Evolutionary conservation across 176 grass and related monocot species (phyloP), one percentile per base, ranked within the genome.

Genomic region (Carex kokanica): DNA sequence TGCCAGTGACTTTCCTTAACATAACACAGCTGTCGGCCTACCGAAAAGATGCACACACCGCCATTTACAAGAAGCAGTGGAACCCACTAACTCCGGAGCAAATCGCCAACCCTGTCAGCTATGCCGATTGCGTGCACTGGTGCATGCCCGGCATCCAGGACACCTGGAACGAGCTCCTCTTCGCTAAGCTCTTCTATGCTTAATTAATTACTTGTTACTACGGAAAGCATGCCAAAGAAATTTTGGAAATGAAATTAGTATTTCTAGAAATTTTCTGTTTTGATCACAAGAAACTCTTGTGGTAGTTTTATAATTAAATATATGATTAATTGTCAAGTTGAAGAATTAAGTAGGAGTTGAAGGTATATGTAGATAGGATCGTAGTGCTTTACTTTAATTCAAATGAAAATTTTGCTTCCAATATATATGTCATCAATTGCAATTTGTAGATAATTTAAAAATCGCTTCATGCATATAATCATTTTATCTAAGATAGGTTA

Each of bases 81-180:
- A 70, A 60, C 7, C 45, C n/a, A 4, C 45, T 70, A 5, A 59
- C 25, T 11, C 27, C 81, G 0, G 81, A 69, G 71, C 40, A 83
- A 59, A 45, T 83, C 4, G 18, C 45, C 10, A 88, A 88, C 41
- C 80, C 86, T 1, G 78, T 20, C 16, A 87, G 86, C 79, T 87
- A 87, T 24, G 79, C 79, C 1, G 86, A 88, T 13, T 88, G 86
- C 7, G 52, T 68, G 60, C 80, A 88, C 60, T 88, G 86, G 86
- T 88, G 86, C 45, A 45, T 88, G 13, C 86, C 86, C 38, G 86
- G 86, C 4, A 31, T 88, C 0, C 86, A 84, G 29, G 86, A 88
- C 52, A 88, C 86, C 2, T 88, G 86, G 86, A 88, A 88, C 20
- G 86, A 88, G 56, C 81, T 88, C 18, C 74, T 72, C 68, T 72